Evolutionary conservation across 345 rosid genomes (phyloP), one percentile per base, ranked within the genome.

Genomic region (Lenwebbia sp.): DNA sequence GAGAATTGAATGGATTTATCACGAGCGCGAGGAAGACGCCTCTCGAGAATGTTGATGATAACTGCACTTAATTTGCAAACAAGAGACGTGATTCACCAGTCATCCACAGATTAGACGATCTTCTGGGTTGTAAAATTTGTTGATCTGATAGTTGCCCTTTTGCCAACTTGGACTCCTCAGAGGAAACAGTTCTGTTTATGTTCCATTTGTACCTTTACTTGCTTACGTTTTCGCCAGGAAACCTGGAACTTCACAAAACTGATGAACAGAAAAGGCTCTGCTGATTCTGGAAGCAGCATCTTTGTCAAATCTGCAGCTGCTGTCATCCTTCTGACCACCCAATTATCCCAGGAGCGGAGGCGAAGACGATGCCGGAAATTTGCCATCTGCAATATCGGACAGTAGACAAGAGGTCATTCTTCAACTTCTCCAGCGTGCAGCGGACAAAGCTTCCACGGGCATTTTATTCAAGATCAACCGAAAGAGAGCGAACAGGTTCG

Each of bases 401-500:
- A 95, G 94, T 94, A 93, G 88, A 93, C 92, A 86, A 96, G 94
- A 91, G 95, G 94, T 54, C 98, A 95, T 49, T 92, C 95, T 84
- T 91, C 93, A 88, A 92, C 94, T 83, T 90, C 97, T 89, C 98
- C 95, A 15, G 85, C 74, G 86, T 91, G 93, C 92, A 91, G 92
- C 93, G 93, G 96, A 86, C 8, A 87, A 86, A 52, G 83, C 88
- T n/a, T n/a, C 81, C 21, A 40, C 8, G 54, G 92, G 37, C 37
- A 60, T 28, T 60, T 6, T 60, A 87, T 82, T 23, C 88, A 56
- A 37, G 50, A 82, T 83, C 90, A 56, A 86, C 85, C 90, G 98
- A 89, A 96, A 95, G 92, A 99, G 99, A 54, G 98, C 93, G 75
- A 94, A 96, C 90, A 92, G 99, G 87, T 95, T 96, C 85, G 98